These are phyloP conservation scores for Cyclocybe aegerita DNA, from an alignment of 768 basidiomycete species.

Conservation along the genomic window DNA sequence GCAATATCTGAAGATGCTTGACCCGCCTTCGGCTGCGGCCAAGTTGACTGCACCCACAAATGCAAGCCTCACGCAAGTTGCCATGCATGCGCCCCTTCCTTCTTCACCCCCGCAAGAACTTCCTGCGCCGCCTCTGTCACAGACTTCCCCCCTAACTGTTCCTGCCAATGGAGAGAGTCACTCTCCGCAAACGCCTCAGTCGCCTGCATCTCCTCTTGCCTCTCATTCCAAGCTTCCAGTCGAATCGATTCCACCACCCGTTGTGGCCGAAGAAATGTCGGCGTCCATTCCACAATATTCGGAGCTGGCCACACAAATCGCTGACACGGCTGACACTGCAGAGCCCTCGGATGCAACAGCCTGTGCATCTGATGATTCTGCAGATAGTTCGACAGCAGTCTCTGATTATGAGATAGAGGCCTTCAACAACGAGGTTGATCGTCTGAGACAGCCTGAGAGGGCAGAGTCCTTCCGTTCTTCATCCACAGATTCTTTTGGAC, in stretches of 20 bases:
- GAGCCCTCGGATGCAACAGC: too few relatives aligned
- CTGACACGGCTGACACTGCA: too few relatives aligned
- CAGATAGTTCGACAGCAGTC: neutral
- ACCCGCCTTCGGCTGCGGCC: constrained; percentile 19
- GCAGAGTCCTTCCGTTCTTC: constrained; percentile 41
- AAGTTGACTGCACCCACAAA: neutral
- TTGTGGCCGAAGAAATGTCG: too few relatives aligned
- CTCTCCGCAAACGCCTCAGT: constrained; percentile 1
- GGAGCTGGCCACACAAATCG: too few relatives aligned
- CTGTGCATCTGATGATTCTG: too few relatives aligned
- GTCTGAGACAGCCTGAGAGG: constrained; percentile 18
- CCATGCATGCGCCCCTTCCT: constrained; percentile 2
- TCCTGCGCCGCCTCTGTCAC: constrained; percentile 8
- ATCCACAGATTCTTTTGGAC: constrained; percentile 54
- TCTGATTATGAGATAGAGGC: neutral
- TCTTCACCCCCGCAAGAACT: constrained; percentile 3
- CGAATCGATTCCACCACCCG: too few relatives aligned
- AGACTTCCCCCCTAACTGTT: constrained; percentile 7
- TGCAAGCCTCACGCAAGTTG: neutral
- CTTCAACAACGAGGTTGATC: constrained; percentile 5
- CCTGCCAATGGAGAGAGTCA: constrained; percentile 5
- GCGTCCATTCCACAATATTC: too few relatives aligned
- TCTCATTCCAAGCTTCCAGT: constrained; percentile 1
- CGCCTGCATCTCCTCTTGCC: constrained; percentile 6
- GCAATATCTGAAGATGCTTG: constrained; percentile 61